Base-by-base conservation (phyloP, 1,284 basidiomycete genomes). In the Moniliophthora roreri region DNA sequence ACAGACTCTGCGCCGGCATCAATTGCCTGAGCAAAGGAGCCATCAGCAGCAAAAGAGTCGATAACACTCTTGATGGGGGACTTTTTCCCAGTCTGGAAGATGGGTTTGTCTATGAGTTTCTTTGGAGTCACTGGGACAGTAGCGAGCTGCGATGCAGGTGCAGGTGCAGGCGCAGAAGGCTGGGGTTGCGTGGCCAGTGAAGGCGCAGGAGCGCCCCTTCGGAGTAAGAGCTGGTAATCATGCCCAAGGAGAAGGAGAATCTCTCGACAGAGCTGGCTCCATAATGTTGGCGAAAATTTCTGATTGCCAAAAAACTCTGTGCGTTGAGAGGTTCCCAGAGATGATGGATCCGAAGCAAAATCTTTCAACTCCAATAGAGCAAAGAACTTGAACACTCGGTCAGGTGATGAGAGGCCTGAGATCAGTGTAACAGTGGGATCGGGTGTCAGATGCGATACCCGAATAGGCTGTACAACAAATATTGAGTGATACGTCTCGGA, bases 301-400 rank as follows among this genome's bases (percentile, higher is more conserved):
- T 88, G 84, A 61, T 91, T 88, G 1, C 75, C 77, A 62, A 91
- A 91, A 1, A 92, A 66, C 0, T 79, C 76, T 1, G 77, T 73
- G 6, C 89, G 76, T 34, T 75, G 72, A 0, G 74, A 62, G 11
- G 69, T 64, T 0, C 75, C 76, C 4, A 68, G 56, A 0, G 73
- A 48, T 2, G 72, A 69, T 13, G 73, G 67, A 26, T 78, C 77
- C 11, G 66, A 60, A 1, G 80, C 73, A 10, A 85, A 61, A 1
- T 73, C 69, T 2, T 63, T 63, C 35, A 88, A 70, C 56, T 87
- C 84, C 0, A 73, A 69, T 53, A 80, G 84, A 0, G 85, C 84
- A 54, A 81, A 79, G 60, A 82, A 78, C 51, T 78, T 76, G 63
- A 80, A 82, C 16, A 79, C 70, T 3, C 63, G 58, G 52, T 82